Evolutionary conservation across 2,329 filamentous ascomycete genomes (phyloP), one percentile per base, ranked within the genome.

Genomic region (Colletotrichum sp.): DNA sequence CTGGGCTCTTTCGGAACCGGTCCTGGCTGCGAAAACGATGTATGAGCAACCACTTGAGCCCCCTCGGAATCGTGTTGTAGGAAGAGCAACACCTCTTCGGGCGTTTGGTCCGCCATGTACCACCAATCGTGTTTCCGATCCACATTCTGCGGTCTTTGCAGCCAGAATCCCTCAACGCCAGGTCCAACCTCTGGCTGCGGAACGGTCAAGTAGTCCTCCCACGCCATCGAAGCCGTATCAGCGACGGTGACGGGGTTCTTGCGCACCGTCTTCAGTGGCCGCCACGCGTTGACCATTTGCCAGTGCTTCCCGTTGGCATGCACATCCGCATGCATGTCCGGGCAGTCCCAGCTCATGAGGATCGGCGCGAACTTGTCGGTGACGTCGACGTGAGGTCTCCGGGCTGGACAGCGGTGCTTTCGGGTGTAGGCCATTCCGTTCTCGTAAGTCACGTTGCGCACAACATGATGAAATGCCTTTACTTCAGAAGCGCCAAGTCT

Each of bases 261-360:
- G n/a, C 69, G 69, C 24, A 72, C 69, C 62, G 52, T 72, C 44
- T 60, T 67, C 32, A 72, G 26, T 9, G 62, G 70, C 49, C 69
- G 28, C 69, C 69, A 72, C 21, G 62, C 69, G 49, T 72, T 72
- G 62, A 72, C 62, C 69, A 72, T 72, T 28, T 72, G 69, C 69
- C 62, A 72, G 24, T 59, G 69, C 49, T 72, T 72, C 1, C 63
- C 52, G 15, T 60, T 72, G 10, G 15, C n/a, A n/a, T 60, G 62
- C 30, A 67, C 49, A 26, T 72, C 49, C 5, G 70, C 62, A 52
- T 67, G 70, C 63, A 72, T 72, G 6, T 60, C 62, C 2, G 70
- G 70, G 15, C 70, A 72, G n/a, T 67, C 70, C 70, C 70, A 72
- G 10, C 70, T 67, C 70, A 72, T 72, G 4, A 67, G 5, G 5